Conservation (phyloP, 257 asterid genomes). For the Phtheirospermum japonicum region DNA sequence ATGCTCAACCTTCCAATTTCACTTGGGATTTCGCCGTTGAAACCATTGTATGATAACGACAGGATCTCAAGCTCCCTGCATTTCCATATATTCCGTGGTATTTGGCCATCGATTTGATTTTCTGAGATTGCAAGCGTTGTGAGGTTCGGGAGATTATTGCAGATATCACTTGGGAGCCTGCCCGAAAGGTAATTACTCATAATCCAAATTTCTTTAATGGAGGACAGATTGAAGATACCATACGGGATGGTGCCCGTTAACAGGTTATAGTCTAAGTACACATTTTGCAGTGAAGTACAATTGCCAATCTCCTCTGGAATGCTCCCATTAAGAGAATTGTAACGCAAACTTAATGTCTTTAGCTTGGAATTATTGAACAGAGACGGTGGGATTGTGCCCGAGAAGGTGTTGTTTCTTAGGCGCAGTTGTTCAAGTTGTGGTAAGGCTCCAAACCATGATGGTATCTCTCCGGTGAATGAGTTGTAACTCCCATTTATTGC, state of each 20-base stretch:
- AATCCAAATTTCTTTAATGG: neutral
- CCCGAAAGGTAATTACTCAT: neutral
- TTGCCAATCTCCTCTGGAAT: neutral
- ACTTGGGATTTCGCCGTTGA: slow-evolving; percentile 35
- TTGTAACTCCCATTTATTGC: neutral
- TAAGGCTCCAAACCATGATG: slow-evolving; percentile 13
- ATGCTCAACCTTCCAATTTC: slow-evolving; percentile 22
- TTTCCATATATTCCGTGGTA: slow-evolving; percentile 32
- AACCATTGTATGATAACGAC: slow-evolving; percentile 33
- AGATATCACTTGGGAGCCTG: slow-evolving; percentile 1
- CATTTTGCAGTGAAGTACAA: neutral
- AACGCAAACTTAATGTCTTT: too few relatives aligned
- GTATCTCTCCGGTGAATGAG: slow-evolving; percentile 25
- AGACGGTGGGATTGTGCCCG: neutral
- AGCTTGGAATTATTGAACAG: too few relatives aligned
- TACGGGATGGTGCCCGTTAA: neutral
- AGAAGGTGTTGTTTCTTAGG: neutral
- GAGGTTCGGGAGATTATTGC: slow-evolving; percentile 12
- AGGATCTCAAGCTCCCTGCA: slow-evolving; percentile 30
- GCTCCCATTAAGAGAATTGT: too few relatives aligned
- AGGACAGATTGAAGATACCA: neutral
- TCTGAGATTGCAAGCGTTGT: slow-evolving; percentile 7
- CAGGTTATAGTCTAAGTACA: neutral
- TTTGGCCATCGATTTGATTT: slow-evolving; percentile 32
- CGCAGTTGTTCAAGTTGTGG: slow-evolving; percentile 13